Percentiles rank a stretch among this genome's conserved stretches.
Evolutionary conservation across 75 land plant species (phyloP).

Genomic region (Picea glauca): DNA sequence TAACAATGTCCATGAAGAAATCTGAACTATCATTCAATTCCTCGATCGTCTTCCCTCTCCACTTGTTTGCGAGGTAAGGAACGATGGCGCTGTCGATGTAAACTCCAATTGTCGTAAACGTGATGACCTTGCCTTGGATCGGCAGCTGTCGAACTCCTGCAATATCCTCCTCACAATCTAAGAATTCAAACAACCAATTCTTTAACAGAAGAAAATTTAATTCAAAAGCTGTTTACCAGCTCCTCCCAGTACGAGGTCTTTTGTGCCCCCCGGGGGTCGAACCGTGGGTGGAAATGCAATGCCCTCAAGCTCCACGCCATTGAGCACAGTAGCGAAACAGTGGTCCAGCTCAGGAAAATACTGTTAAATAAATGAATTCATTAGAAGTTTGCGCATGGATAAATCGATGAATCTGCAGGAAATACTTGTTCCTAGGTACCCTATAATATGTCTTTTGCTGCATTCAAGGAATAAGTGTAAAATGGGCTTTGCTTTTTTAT

Average conservation of each 20-base stretch:
- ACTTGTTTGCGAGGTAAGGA: slow-evolving; percentile 32
- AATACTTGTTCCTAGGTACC: too few species aligned
- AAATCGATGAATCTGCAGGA: too few species aligned
- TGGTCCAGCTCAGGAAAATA: slow-evolving; percentile 3
- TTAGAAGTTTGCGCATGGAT: too few species aligned
- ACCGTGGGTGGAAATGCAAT: slow-evolving; percentile 31
- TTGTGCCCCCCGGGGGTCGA: slow-evolving; percentile 35
- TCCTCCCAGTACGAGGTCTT: slow-evolving; percentile 48
- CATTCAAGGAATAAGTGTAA: too few species aligned
- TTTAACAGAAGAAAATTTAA: too few species aligned
- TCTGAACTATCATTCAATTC: slow-evolving; percentile 34
- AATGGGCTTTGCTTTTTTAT: too few species aligned
- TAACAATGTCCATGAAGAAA: slow-evolving; percentile 49
- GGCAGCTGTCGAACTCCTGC: slow-evolving; percentile 53
- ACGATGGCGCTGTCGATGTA: slow-evolving; percentile 47
- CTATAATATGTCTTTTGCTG: too few species aligned
- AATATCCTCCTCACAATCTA: neutral
- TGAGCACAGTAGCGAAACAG: neutral
- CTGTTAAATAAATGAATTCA: neutral
- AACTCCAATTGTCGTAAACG: slow-evolving; percentile 71
- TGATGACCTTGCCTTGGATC: slow-evolving; percentile 52
- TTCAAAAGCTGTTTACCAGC: slow-evolving; percentile 35
- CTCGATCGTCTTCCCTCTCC: slow-evolving; percentile 51
- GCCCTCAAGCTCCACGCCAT: slow-evolving; percentile 31
- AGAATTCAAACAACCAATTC: too few species aligned